A percentile compares a stretch with the other conserved stretches of the same genome.
phyloP scores from a whole-genome alignment of 108 stramenopile species.

The Discostella pseudostelligera region DNA sequence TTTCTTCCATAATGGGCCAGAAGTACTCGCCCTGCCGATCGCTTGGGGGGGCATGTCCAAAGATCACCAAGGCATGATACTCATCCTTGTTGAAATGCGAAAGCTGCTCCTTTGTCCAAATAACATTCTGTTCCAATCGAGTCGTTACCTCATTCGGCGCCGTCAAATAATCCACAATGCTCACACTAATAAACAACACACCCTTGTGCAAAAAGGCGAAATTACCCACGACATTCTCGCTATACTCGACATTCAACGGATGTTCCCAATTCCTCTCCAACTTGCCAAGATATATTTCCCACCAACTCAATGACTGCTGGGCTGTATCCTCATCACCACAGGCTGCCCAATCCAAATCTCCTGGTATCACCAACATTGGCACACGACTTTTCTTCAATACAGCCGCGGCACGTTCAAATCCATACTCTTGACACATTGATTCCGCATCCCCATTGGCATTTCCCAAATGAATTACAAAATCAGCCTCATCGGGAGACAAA shows the following conservation, averaged over 20 bases:
- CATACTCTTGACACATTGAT: conserved; percentile 53
- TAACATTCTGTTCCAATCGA: conserved; percentile 57
- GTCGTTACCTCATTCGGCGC: conserved; percentile 44
- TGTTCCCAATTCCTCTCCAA: conserved; percentile 53
- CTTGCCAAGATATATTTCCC: conserved; percentile 52
- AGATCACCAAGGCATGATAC: conserved; percentile 64
- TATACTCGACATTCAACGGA: conserved; percentile 39
- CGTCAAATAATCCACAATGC: conserved; percentile 56
- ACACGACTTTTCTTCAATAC: conserved; percentile 52
- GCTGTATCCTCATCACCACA: conserved; percentile 47
- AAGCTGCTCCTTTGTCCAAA: conserved; percentile 61
- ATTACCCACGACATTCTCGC: conserved; percentile 49
- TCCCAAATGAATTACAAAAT: conserved; percentile 78
- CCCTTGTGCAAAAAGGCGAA: conserved; percentile 69
- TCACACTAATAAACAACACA: conserved; percentile 71
- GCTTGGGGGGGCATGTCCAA: conserved; percentile 70
- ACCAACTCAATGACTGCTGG: conserved; percentile 38
- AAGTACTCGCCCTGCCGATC: conserved; percentile 57
- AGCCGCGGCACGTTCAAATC: conserved; percentile 47
- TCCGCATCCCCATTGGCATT: conserved; percentile 61
- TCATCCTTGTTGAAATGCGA: conserved; percentile 21
- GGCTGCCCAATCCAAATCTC: conserved; percentile 73
- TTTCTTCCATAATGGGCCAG: conserved; percentile 43
- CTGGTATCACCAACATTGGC: conserved; percentile 69
- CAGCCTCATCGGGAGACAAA: conserved; percentile 54